These are phyloP conservation scores for Diaporthe amygdali DNA, from an alignment of 2,329 filamentous ascomycete species.

Conservation along the genomic window DNA sequence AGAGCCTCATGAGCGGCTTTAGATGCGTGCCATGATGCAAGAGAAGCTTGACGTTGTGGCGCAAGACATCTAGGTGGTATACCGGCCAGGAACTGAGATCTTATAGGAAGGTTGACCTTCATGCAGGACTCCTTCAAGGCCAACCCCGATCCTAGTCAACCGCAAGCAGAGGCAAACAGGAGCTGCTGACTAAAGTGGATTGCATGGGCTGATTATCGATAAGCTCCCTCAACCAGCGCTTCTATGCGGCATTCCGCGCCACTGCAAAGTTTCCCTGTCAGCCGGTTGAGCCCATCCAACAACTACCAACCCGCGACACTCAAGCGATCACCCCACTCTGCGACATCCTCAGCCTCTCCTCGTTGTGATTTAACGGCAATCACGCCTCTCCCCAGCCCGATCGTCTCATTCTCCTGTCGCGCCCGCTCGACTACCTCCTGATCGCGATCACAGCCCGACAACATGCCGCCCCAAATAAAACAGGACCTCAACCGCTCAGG, in stretches of 20 bases:
- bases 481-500: constrained; percentile 94
- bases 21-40: not conserved
- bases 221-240: not conserved
- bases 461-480: constrained; percentile 91
- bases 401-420: not conserved
- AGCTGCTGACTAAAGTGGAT: not conserved
- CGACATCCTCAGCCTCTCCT: constrained; percentile 1
- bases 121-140: too few relatives aligned
- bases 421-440: not conserved
- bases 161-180: too few relatives aligned
- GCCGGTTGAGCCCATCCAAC: not conserved
- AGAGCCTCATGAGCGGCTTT: not conserved
- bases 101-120: too few relatives aligned
- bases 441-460: constrained; percentile 24
- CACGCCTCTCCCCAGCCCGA: not conserved
- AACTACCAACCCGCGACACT: not conserved
- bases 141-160: not conserved
- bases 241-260: not conserved
- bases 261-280: constrained; percentile 10
- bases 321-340: not conserved
- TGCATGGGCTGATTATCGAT: not conserved
- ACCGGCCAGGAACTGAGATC: too few relatives aligned
- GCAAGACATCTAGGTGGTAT: too few relatives aligned
- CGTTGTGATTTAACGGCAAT: not conserved
- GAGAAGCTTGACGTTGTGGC: too few relatives aligned